Evolutionary conservation across 352 stramenopile genomes (phyloP), one percentile per base, ranked within the genome.

Genomic region (Phytophthora pistaciae): DNA sequence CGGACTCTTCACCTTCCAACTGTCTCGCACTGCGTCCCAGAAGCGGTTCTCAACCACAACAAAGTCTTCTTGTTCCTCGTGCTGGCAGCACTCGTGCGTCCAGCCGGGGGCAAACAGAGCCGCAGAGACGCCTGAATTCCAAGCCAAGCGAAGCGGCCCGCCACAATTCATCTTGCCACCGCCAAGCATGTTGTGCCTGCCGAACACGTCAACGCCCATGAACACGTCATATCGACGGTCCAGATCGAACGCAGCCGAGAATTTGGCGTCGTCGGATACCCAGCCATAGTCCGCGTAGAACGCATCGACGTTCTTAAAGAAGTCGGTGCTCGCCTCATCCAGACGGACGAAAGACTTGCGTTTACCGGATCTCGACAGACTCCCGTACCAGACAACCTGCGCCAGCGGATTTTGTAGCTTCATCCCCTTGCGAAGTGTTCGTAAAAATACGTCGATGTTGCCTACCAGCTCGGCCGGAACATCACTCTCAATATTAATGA

Each of bases 401-500:
- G 66, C 75, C 16, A 72, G 29, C 9, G 69, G 42, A 23, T 74
- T 80, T 38, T 46, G 57, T 44, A 70, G 67, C 46, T 64, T 57
- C 64, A 85, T 60, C n/a, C 20, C 66, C 23, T 68, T 70, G 14
- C 55, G 66, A 29, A 82, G 74, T 44, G 61, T 70, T 3, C 53
- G 31, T 52, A 87, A 76, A 53, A 87, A 85, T 3, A 70, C 60
- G 36, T 83, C 40, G 46, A 84, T 73, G 46, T 76, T 74, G 7
- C 46, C 21, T 14, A 78, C 58, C 5, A 84, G 56, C 31, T 72
- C 67, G 36, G 49, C 38, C 27, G 61, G 58, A 5, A 88, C 56
- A 33, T 82, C 53, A 66, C 86, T 90, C 55, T 91, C 79, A 23
- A 91, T 72, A 56, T 88, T 88, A n/a, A 91, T 59, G n/a, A 91